Evolutionary conservation across 768 basidiomycete genomes (phyloP).

Genomic region (Pisolithus tinctorius): DNA sequence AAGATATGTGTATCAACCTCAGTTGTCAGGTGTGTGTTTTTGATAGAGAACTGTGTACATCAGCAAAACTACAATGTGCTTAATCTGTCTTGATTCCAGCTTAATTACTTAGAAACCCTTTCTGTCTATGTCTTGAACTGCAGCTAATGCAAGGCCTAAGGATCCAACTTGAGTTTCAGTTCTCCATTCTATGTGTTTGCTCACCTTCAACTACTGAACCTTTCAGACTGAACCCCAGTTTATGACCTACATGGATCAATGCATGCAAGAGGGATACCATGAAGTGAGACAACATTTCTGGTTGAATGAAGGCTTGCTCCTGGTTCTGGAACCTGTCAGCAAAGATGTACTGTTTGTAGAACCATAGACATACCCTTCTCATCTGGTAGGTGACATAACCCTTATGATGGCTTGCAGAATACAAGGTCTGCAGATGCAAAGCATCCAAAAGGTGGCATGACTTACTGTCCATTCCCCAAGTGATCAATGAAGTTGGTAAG

Average conservation of each 20-base stretch:
- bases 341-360: constrained; percentile 26
- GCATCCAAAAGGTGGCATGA: background rate
- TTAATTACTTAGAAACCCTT: constrained; percentile 32
- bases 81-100: no score
- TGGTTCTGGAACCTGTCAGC: constrained; percentile 22
- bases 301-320: constrained; percentile 22
- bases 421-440: background rate
- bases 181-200: background rate
- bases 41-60: no score
- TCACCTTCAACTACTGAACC: constrained; percentile 60
- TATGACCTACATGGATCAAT: constrained; percentile 56
- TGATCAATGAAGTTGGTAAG: constrained; percentile 18
- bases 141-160: constrained; percentile 19
- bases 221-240: constrained; percentile 54
- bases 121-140: constrained; percentile 27
- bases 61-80: no score
- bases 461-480: constrained; percentile 21
- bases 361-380: constrained; percentile 10
- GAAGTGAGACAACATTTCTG: constrained; percentile 49
- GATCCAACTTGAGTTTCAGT: background rate
- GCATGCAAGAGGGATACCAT: constrained; percentile 50
- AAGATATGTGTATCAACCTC: constrained; percentile 29
- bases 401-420: constrained; percentile 17
- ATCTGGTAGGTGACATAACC: constrained; percentile 22
- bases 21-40: background rate